Evolutionary conservation across 2,329 filamentous ascomycete species (phyloP), one percentile per base, ranked within the genome.

Genomic region (Blastomyces gilchristii): DNA sequence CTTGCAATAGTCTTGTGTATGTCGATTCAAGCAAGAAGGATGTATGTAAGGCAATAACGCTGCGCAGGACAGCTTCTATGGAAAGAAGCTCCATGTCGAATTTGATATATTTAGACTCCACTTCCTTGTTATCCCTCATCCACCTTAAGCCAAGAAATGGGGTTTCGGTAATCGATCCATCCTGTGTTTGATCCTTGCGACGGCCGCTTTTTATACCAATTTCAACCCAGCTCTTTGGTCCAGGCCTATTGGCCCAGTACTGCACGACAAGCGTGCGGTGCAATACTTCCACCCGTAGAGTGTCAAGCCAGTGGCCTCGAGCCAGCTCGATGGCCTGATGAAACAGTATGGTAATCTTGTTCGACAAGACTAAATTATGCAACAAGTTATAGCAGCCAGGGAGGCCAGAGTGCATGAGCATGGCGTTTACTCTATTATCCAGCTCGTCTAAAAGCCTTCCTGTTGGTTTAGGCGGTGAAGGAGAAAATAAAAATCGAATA

Each of bases 171-270:
- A 50, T 54, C 14, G 57, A 45, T 39, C 63, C 41, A 45, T 58
- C 62, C 58, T 67, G 62, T 61, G 47, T 61, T 53, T 22, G 58
- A 14, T 39, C 31, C 52, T 58, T 54, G 62, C 54, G 64, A n/a
- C 58, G 63, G 39, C 73, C 71, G 53, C 71, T 70, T 59, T 73
- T 76, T 63, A 96, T 84, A 11, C 91, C 92, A 60, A 99, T 80
- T 67, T 97, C 87, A 58, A 99, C 81, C 93, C 94, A 99, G 73
- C 87, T 96, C 78, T 95, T 96, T 18, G 83, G 81, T 0, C 85
- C 85, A 63, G 82, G 81, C 69, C 86, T 84, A 60, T 84, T 82
- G 18, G 84, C 81, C 94, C 94, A 99, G 76, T 99, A 99, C 71
- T 97, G 92, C 43, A 99, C 83, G 11, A 91, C 85, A 63, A 99